Conservation (phyloP, 192 early-diverging fungal genomes). For the Phlyctochytrium planicorne region DNA sequence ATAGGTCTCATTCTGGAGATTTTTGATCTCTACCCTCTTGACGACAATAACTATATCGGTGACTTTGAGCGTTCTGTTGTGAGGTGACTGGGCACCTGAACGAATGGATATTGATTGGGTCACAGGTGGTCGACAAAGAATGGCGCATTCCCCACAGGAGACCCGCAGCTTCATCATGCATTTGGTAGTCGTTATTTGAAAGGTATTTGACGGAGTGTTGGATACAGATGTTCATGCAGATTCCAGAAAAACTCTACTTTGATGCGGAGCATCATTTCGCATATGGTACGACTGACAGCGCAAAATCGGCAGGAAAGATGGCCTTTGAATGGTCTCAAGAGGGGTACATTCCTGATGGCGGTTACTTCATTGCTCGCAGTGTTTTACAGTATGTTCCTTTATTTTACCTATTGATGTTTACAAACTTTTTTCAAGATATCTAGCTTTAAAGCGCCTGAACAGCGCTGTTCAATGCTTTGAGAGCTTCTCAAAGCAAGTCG, state of each 20-base stretch:
- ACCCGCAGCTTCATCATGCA: slow-evolving; percentile 72
- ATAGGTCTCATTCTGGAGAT: slow-evolving; percentile 58
- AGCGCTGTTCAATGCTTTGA: slow-evolving; percentile 41
- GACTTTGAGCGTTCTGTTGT: no score
- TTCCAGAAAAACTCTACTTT: slow-evolving; percentile 65
- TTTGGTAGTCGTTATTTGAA: slow-evolving; percentile 67
- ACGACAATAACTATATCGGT: slow-evolving; percentile 31
- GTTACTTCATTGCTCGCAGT: slow-evolving; percentile 74
- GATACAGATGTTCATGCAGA: slow-evolving; percentile 24
- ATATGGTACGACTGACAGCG: slow-evolving; percentile 81
- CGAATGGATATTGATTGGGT: no score
- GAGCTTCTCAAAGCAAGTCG: slow-evolving; percentile 44
- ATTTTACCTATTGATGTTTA: no score
- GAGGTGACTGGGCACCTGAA: no score
- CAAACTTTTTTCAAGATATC: slow-evolving; percentile 26
- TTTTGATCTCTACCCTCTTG: slow-evolving; percentile 31
- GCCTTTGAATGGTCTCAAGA: slow-evolving; percentile 73
- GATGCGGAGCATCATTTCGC: slow-evolving; percentile 86
- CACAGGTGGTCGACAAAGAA: slow-evolving; percentile 66
- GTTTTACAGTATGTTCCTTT: no score
- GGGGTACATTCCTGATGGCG: slow-evolving; percentile 62
- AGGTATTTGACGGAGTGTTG: no score
- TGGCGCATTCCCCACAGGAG: slow-evolving; percentile 51
- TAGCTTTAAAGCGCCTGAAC: slow-evolving; percentile 46
- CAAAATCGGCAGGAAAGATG: slow-evolving; percentile 68